Base-by-base conservation (phyloP, 75 land plant genomes). In the Cupressus sempervirens region DNA sequence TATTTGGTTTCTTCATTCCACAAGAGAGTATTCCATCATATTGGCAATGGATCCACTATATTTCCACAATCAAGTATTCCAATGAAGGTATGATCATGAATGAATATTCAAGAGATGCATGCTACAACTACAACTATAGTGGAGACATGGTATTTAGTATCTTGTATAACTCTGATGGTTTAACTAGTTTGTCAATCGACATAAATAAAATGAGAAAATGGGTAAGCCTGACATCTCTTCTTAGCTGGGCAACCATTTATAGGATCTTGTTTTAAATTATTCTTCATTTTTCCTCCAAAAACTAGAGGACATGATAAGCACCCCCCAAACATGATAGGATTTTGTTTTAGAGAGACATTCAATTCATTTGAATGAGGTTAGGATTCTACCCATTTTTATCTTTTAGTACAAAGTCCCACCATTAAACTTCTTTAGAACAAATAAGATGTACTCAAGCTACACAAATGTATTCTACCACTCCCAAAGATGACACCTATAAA, bases 231-330 rank as follows among this genome's bases (percentile, higher is more conserved):
- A 80, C 68, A 8, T 84, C 84, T 48, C 82, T 93, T 85, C 36
- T 94, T 29, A 90, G 90, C 9, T 93, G 90, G 90, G 93, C 92
- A 32, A 92, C 86, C 62, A 45, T 94, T 26, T 94, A 94, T 72
- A 88, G 96, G 81, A 36, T 94, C 54, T 84, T 93, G 54, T 93
- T 92, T 81, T 94, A 94, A 76, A 34, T 93, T 43, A 80, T 92
- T 62, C 93, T 94, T 32, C 88, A 93, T 10, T 90, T 93, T 76
- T 84, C 75, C 4, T 92, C 95, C 26, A 90, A 92, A 88, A 94
- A 91, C 85, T 92, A 92, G 83, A 89, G 95, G 83, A 82, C 83
- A 23, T 93, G 65, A 82, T 35, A 56, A 80, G 41, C 62, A 84
- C 46, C 67, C 18, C n/a, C 12, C 74, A 80, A 1, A 53, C 11